Base-by-base conservation (phyloP, 495 filamentous ascomycete genomes). In the Podospora sp. region DNA sequence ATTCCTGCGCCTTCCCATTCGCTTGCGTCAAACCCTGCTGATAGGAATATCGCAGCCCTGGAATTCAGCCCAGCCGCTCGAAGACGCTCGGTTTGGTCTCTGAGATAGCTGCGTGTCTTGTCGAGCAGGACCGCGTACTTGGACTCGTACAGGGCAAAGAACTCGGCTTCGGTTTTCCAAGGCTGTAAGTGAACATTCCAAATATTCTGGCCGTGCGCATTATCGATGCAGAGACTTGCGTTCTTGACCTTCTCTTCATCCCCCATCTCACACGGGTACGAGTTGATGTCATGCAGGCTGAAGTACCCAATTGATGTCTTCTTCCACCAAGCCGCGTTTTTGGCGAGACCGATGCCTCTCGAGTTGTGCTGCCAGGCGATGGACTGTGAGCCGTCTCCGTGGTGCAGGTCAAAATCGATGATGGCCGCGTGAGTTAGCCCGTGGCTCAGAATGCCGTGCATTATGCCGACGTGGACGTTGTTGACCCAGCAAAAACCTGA, bases 401-500 rank as follows among this genome's bases (percentile, higher is more conserved):
- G 95, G 68, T 99, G 95, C 6, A 99, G 80, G 76, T 99, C 95
- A 73, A 98, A 97, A 76, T 99, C 95, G 69, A 99, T 87, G 68
- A 99, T 99, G 6, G 93, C 95, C 0, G 93, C 94, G 76, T 98
- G 95, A 0, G 93, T 97, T 50, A 98, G 76, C 7, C 91, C 94
- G 72, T 97, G 88, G 58, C 84, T 86, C 65, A 91, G 84, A 5
- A 91, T 88, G 12, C 89, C 95, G 73, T 97, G 90, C 71, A 94
- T 91, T 65, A 98, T 96, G 0, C 95, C 96, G 35, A 98, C 92
- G 74, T 97, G 94, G 7, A 98, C 92, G 75, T 99, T 99, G 77
- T 99, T 99, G 63, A 99, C 77, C 95, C 95, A 99, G 79, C 95
- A 99, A 76, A 99, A 99, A 1, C 95, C 95, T 1, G 93, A 97